Evolutionary conservation across 805 yeast species (phyloP).

Genomic region (Clavispora asparagi): DNA sequence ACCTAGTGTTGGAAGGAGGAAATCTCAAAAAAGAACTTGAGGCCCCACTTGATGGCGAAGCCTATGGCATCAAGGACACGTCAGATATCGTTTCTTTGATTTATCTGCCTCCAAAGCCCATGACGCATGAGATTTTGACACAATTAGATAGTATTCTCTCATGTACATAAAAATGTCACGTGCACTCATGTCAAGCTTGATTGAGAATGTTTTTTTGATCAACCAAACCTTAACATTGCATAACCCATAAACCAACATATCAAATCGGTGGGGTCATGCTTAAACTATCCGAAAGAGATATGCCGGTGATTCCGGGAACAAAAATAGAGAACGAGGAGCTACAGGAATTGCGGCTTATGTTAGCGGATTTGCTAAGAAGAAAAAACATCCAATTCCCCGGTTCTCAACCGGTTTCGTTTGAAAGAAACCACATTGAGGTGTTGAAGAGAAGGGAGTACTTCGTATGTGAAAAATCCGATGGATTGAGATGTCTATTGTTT

Average conservation of each 20-base stretch:
- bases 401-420: slow-evolving; percentile 91
- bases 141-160: not conserved
- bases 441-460: slow-evolving; percentile 71
- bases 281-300: slow-evolving; percentile 43
- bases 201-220: not conserved
- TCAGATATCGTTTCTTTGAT: slow-evolving; percentile 5
- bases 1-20: slow-evolving; percentile 12
- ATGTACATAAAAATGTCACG: not conserved
- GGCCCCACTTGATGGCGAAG: slow-evolving; percentile 27
- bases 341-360: slow-evolving; percentile 59
- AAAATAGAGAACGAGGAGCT: slow-evolving; percentile 69
- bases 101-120: slow-evolving; percentile 1
- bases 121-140: not conserved
- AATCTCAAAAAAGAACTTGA: slow-evolving; percentile 14
- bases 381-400: slow-evolving; percentile 72
- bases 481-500: slow-evolving; percentile 76
- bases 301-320: slow-evolving; percentile 86
- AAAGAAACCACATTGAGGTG: slow-evolving; percentile 62
- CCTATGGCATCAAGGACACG: slow-evolving; percentile 25
- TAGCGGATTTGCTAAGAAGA: slow-evolving; percentile 57
- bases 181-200: not conserved
- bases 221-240: not conserved
- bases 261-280: slow-evolving; percentile 19
- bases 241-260: not conserved
- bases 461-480: slow-evolving; percentile 96